Evolutionary conservation across 768 basidiomycete genomes (phyloP).

Genomic region (Pleurotus salmoneostramineus): DNA sequence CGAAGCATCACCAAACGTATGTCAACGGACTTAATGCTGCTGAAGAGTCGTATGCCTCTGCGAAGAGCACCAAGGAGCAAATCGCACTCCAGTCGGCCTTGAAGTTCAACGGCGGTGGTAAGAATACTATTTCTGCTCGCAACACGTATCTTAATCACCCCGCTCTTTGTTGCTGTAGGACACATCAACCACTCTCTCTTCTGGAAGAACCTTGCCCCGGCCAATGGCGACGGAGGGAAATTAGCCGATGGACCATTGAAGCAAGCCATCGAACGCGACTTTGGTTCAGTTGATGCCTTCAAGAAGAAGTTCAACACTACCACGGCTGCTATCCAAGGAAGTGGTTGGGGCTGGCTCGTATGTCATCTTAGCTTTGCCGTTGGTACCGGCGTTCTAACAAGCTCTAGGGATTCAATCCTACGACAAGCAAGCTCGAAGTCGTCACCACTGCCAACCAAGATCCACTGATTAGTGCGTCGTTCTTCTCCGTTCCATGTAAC

Average conservation of each 20-base stretch:
- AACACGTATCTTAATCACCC: neutral
- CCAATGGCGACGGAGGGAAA: conserved; percentile 56
- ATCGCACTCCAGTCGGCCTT: conserved; percentile 88
- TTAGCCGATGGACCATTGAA: conserved; percentile 67
- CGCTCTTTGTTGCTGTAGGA: conserved; percentile 34
- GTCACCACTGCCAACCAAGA: conserved; percentile 97
- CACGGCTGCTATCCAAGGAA: conserved; percentile 92
- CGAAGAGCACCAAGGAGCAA: conserved; percentile 67
- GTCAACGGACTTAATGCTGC: conserved; percentile 91
- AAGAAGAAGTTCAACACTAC: conserved; percentile 84
- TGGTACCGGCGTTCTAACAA: neutral
- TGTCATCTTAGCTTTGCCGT: conserved; percentile 16
- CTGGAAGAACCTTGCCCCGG: conserved; percentile 95
- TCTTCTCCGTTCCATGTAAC: neutral
- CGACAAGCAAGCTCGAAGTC: conserved; percentile 76
- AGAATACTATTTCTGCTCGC: neutral
- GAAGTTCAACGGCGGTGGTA: conserved; percentile 56
- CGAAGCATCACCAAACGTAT: conserved; percentile 94
- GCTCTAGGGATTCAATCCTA: conserved; percentile 62
- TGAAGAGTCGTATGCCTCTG: conserved; percentile 68
- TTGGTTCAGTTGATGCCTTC: conserved; percentile 83
- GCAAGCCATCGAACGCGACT: conserved; percentile 71
- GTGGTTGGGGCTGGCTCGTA: conserved; percentile 98
- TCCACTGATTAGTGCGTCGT: conserved; percentile 52
- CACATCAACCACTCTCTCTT: conserved; percentile 96